Percentiles rank a stretch among this genome's conserved stretches.
Conservation (phyloP, 805 yeast species). For the Zygoascus flipseniorum region DNA sequence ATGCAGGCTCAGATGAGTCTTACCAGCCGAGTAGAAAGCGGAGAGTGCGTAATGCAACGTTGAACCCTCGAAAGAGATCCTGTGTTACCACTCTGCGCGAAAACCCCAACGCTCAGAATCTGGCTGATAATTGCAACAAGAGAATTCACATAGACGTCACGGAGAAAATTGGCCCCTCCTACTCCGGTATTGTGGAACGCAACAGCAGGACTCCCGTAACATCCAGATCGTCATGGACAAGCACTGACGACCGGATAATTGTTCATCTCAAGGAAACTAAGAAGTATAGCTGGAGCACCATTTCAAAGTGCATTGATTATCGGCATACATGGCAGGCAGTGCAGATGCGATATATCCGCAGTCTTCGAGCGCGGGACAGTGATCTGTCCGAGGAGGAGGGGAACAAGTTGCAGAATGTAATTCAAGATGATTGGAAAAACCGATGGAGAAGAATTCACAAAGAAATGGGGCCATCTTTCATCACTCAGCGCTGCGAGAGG, state of each 20-base stretch:
- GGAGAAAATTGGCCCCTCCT: not conserved
- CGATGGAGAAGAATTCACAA: slow-evolving; percentile 32
- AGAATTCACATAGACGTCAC: not conserved
- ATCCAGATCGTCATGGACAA: not conserved
- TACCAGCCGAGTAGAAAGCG: not conserved
- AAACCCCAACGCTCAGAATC: not conserved
- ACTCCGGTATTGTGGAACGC: too few species aligned
- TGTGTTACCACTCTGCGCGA: not conserved
- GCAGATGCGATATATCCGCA: slow-evolving; percentile 39
- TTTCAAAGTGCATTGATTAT: slow-evolving; percentile 20
- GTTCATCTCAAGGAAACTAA: slow-evolving; percentile 27
- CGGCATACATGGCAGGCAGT: slow-evolving; percentile 39
- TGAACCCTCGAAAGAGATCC: not conserved
- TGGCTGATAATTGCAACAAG: not conserved
- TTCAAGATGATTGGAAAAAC: slow-evolving; percentile 34
- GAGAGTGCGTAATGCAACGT: not conserved
- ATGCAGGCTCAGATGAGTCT: not conserved
- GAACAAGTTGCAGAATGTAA: slow-evolving; percentile 24
- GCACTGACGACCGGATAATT: slow-evolving; percentile 2
- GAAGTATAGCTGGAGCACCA: slow-evolving; percentile 33
- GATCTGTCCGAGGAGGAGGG: slow-evolving; percentile 32
- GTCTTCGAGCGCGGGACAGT: slow-evolving; percentile 31
- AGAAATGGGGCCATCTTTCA: slow-evolving; percentile 20
- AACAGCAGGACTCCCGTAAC: not conserved
- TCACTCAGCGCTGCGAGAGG: slow-evolving; percentile 8